Percentiles rank a stretch among this genome's conserved stretches.
These are phyloP conservation scores for Chenopodium suecicum DNA, from an alignment of 148 eudicot species.

Conservation along the genomic window DNA sequence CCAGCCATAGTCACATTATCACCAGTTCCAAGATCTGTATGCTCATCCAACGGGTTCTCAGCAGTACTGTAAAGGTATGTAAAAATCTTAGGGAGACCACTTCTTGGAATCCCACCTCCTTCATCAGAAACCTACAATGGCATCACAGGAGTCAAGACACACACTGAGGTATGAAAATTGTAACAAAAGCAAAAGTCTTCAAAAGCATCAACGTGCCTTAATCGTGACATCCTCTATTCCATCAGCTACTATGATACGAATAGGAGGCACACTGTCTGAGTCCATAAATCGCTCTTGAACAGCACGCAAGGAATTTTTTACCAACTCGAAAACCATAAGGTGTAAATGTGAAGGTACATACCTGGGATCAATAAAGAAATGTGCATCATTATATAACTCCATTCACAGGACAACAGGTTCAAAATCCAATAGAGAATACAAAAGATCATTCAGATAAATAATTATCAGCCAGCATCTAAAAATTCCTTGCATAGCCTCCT, in stretches of 20 bases:
- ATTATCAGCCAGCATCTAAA: neutral
- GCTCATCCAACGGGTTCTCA: constrained; percentile 63
- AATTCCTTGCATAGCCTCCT: neutral
- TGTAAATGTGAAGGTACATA: constrained; percentile 94
- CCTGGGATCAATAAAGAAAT: constrained; percentile 35
- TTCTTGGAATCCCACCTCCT: constrained; percentile 98
- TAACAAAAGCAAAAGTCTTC: neutral
- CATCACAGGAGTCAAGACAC: neutral
- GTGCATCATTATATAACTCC: neutral
- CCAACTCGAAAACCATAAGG: constrained; percentile 97
- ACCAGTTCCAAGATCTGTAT: constrained; percentile 51
- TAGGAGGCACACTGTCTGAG: constrained; percentile 80
- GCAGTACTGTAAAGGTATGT: constrained; percentile 99
- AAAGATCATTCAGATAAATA: neutral
- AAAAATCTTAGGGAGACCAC: constrained; percentile 86
- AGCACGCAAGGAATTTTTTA: constrained; percentile 94
- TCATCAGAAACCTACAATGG: constrained; percentile 81
- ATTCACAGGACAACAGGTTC: neutral
- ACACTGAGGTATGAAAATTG: neutral
- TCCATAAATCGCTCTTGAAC: constrained; percentile 91
- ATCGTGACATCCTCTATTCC: constrained; percentile 96
- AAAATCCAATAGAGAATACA: neutral
- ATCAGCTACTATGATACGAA: constrained; percentile 90
- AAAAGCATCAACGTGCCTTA: constrained; percentile 48
- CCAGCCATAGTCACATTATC: constrained; percentile 86